These are phyloP conservation scores for Parastagonospora nodorum DNA, from an alignment of 2,329 filamentous ascomycete genomes.

Conservation along the genomic window DNA sequence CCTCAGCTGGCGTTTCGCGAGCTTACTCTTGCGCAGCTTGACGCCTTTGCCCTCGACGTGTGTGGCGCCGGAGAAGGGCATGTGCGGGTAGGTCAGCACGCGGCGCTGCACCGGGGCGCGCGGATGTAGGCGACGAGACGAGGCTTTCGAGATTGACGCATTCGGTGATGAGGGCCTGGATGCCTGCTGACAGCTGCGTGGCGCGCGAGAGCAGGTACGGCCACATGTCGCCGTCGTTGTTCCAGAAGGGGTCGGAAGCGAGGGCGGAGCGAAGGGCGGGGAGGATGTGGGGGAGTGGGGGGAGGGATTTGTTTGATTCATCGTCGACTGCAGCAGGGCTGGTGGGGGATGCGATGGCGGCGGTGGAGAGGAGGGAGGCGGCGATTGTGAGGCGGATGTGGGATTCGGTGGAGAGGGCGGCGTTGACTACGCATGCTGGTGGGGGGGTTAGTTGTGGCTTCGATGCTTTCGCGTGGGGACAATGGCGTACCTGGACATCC, in stretches of 20 bases:
- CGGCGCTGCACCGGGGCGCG: conserved; percentile 22
- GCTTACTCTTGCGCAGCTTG: conserved; percentile 45
- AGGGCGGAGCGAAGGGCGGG: conserved; percentile 49
- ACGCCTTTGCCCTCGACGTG: conserved; percentile 30
- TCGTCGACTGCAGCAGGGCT: conserved; percentile 20
- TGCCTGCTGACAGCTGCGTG: conserved; percentile 47
- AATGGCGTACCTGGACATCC: conserved; percentile 55
- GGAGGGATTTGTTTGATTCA: conserved; percentile 21
- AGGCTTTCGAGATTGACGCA: conserved; percentile 51
- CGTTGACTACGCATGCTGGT: conserved; percentile 50
- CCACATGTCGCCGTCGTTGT: conserved; percentile 47
- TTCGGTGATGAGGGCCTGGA: conserved; percentile 54
- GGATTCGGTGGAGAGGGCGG: conserved; percentile 54
- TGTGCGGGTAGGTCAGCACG: conserved; percentile 22
- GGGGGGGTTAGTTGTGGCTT: conserved; percentile 9
- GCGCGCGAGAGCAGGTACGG: conserved; percentile 52
- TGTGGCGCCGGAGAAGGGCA: conserved; percentile 10
- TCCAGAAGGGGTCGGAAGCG: conserved; percentile 51
- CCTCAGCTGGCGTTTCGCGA: conserved; percentile 53
- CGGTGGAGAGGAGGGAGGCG: conserved; percentile 53
- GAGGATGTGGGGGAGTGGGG: conserved; percentile 47
- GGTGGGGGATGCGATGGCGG: conserved; percentile 11
- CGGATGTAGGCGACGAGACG: conserved; percentile 36
- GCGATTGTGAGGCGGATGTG: conserved; percentile 54
- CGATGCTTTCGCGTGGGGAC: background rate